These are phyloP conservation scores for Trichophyton rubrum DNA, from an alignment of 2,329 filamentous ascomycete genomes.

Conservation along the genomic window DNA sequence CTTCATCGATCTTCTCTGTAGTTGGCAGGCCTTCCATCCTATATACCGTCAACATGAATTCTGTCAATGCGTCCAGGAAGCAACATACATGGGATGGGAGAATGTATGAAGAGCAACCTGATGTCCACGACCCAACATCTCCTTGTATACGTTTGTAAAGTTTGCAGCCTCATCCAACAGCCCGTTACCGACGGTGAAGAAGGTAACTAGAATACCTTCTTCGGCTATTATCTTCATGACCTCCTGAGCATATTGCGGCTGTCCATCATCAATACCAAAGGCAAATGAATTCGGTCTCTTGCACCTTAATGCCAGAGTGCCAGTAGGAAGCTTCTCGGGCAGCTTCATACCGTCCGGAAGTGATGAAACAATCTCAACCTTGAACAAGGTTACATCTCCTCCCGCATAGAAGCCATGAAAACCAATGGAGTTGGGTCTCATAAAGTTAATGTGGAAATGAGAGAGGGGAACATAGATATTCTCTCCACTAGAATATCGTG, in stretches of 20 bases:
- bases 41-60: constrained; percentile 5
- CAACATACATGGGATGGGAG: constrained; percentile 49
- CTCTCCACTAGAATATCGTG: constrained; percentile 42
- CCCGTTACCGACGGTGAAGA: constrained; percentile 56
- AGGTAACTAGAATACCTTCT: constrained; percentile 53
- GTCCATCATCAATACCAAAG: constrained; percentile 59
- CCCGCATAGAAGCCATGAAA: constrained; percentile 52
- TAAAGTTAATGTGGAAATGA: constrained; percentile 52
- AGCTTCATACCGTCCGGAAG: constrained; percentile 42
- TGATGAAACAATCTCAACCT: constrained; percentile 48
- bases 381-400: constrained; percentile 40
- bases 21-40: constrained; percentile 29
- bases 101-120: constrained; percentile 57
- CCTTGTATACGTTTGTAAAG: constrained; percentile 50
- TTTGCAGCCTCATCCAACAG: constrained; percentile 48
- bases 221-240: constrained; percentile 51
- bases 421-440: constrained; percentile 45
- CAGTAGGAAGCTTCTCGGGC: constrained; percentile 49
- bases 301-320: constrained; percentile 50
- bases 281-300: constrained; percentile 57
- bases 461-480: constrained; percentile 56
- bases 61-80: neutral
- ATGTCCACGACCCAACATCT: constrained; percentile 51
- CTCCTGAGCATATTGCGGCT: constrained; percentile 45
- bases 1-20: constrained; percentile 24